Evolutionary conservation across 2,329 filamentous ascomycete species (phyloP), one percentile per base, ranked within the genome.

Genomic region (Xylaria arbuscula): DNA sequence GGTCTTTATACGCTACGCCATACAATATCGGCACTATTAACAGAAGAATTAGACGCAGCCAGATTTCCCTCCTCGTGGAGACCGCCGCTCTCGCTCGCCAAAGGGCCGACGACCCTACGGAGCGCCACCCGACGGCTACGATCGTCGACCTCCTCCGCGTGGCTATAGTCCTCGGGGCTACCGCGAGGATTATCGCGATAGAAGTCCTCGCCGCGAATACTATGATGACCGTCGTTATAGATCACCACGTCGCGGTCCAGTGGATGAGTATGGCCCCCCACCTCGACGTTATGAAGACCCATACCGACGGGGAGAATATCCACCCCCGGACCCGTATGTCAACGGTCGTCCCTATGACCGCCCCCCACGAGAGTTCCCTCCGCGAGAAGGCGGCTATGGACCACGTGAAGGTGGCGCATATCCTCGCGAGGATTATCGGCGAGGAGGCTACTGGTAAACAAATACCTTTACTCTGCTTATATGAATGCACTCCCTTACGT

Each of bases 221-320:
- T 97, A 98, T 81, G 91, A 93, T 55, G 93, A 95, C 72, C 89
- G 92, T 77, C 88, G 91, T 58, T 94, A 94, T 77, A 91, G 93
- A 66, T 93, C 93, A 65, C 93, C 93, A 69, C 91, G 92, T 72
- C 90, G 91, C 72, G 86, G 87, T 72, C 85, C 84, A 53, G 85
- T 92, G 71, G 91, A 94, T 70, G 94, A 97, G 77, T 96, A 97
- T 69, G 83, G 83, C 74, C 89, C 89, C 74, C 89, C 89, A 63
- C 89, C 89, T 72, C 88, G 87, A 72, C 84, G 91, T 67, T 92
- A 92, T 76, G 92, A 94, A 67, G 93, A 96, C 75, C 90, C 91
- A 36, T 96, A 95, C 81, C 87, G 89, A 73, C 84, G 90, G 72
- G 45, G 45, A 22, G 88, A 92, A 77, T 87, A 91, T 38, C 87